Evolutionary conservation across 116 monocot genomes (phyloP), one percentile per base, ranked within the genome.

Genomic region (Zostera marina): DNA sequence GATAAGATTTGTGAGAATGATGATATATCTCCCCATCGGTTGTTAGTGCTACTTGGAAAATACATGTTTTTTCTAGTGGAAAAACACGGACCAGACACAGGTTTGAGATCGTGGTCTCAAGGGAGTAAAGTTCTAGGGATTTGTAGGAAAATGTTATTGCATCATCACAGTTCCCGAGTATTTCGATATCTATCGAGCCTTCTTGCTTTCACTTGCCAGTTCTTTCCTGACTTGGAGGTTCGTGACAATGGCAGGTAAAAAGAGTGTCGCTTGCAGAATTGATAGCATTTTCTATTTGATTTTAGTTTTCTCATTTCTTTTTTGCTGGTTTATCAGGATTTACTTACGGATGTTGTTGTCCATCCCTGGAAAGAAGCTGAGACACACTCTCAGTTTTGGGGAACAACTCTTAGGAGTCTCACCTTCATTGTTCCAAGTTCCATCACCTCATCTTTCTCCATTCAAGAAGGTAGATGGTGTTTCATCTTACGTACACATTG

Each of bases 231-330:
- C 59, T 69, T 94, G 66, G 94, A 94, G 60, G 72, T 88, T 61
- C 84, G 88, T 25, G 94, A 94, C 68, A 88, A 64, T 78, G 94
- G 88, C 66, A 84, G 87, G 93, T 93, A 78, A 47, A 41, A 63
- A 38, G 15, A 49, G 49, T 22, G 4, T 49, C 15, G 7, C 20
- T 49, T 5, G 1, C 45, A 49, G 15, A 8, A 4, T 49, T 20
- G 49, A 49, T 49, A 49, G 19, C 49, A 32, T 17, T 49, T 49
- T 15, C 6, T 8, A 15, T 49, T 8, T 49, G 8, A 17, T 15
- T 16, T 49, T 20, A 11, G 3, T 42, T 12, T 67, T 67, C 20
- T 67, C 4, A 59, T 13, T 48, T 20, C 51, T 17, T 5, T 54
- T 42, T 4, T 62, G 44, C 20, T 54, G 12, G 11, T 47, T 47